phyloP scores from a whole-genome alignment of 116 monocot genomes.

The Zostera marina region DNA sequence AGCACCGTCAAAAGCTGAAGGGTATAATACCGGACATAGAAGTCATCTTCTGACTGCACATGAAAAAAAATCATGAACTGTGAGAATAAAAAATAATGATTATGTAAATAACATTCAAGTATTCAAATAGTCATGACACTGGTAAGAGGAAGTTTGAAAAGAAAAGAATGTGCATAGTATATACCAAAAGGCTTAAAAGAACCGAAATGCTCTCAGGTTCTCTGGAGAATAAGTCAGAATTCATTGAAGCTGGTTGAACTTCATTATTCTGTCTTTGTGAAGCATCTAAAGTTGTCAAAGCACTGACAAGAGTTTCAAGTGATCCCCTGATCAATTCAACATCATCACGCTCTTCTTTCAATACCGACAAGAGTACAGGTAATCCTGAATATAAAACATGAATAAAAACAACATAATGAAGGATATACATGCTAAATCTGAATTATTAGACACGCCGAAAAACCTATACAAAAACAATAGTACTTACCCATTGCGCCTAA shows the following conservation, averaged over 20 bases:
- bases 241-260: slow-evolving; percentile 75
- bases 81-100: background rate
- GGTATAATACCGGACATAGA: slow-evolving; percentile 90
- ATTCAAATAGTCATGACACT: background rate
- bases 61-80: background rate
- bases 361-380: slow-evolving; percentile 60
- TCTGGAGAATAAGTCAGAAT: slow-evolving; percentile 78
- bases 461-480: background rate
- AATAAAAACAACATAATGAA: background rate
- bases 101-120: background rate
- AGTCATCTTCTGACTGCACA: slow-evolving; percentile 92
- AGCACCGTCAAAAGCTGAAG: slow-evolving; percentile 96
- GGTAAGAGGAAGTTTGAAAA: background rate
- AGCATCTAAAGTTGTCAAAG: slow-evolving; percentile 73
- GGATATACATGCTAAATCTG: background rate
- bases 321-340: slow-evolving; percentile 78
- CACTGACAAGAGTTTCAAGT: slow-evolving; percentile 89
- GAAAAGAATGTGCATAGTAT: slow-evolving; percentile 3
- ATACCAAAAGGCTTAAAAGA: slow-evolving; percentile 78
- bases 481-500: slow-evolving; percentile 76
- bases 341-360: slow-evolving; percentile 92
- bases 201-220: slow-evolving; percentile 90
- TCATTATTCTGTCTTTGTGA: slow-evolving; percentile 46
- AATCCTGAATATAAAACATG: slow-evolving; percentile 35
- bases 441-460: background rate